Evolutionary conservation across 257 asterid genomes (phyloP).

Genomic region (Vinca minor): DNA sequence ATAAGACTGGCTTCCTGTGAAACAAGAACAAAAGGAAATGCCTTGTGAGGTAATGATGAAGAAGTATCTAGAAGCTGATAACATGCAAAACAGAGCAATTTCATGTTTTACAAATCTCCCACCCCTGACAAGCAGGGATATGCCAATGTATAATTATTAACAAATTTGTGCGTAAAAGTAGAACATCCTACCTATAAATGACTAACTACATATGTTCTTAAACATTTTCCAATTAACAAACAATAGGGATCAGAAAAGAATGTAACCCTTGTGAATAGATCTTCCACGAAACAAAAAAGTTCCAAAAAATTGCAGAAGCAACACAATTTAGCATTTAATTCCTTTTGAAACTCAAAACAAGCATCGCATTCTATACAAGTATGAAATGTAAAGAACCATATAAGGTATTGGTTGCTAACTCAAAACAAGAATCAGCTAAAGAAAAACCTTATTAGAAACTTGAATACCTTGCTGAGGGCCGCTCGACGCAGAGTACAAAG

Average conservation of each 20-base stretch:
- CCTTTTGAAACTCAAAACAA: neutral
- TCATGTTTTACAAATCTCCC: neutral
- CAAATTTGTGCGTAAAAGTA: neutral
- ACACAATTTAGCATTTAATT: neutral
- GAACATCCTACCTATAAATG: too few species aligned
- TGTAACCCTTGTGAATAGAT: neutral
- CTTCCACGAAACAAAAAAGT: neutral
- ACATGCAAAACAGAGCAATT: neutral
- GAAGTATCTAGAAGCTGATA: neutral
- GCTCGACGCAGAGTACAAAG: slow-evolving; percentile 28
- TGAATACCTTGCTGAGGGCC: slow-evolving; percentile 53
- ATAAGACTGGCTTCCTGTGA: slow-evolving; percentile 65
- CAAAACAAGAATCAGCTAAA: slow-evolving; percentile 12
- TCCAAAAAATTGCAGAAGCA: neutral
- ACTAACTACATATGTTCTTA: too few species aligned
- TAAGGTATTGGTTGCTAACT: slow-evolving; percentile 8
- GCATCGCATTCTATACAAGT: neutral
- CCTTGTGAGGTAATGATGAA: neutral
- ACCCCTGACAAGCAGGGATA: neutral
- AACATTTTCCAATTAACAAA: too few species aligned
- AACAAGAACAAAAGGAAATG: slow-evolving; percentile 22
- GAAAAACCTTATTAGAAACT: slow-evolving; percentile 18
- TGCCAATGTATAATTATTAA: neutral
- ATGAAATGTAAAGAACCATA: neutral
- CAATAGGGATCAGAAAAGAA: slow-evolving; percentile 5